A percentile compares a stretch with the other conserved stretches of the same genome.
Conservation (phyloP, 2,329 filamentous ascomycete genomes). For the Aureobasidium sp. region DNA sequence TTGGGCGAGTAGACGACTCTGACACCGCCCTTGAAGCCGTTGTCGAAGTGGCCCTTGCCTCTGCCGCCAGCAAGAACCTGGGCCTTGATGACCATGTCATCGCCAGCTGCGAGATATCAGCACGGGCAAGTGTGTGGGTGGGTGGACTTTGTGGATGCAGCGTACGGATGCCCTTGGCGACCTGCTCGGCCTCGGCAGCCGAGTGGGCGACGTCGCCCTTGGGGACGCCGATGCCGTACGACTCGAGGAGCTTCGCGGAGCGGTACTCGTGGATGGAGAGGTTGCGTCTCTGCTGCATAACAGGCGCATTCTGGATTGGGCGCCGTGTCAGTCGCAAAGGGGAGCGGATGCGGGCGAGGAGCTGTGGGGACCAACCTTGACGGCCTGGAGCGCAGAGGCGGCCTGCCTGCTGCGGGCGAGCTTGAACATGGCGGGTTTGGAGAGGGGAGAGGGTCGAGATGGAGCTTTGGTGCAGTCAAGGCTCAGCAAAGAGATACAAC, state of each 20-base stretch:
- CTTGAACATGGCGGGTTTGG: slow-evolving; percentile 63
- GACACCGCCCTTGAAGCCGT: slow-evolving; percentile 97
- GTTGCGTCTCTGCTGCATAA: slow-evolving; percentile 31
- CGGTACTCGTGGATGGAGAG: slow-evolving; percentile 98
- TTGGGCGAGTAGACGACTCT: slow-evolving; percentile 98
- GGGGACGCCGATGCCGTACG: slow-evolving; percentile 90
- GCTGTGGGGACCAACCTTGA: slow-evolving; percentile 51
- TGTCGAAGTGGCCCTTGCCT: slow-evolving; percentile 96
- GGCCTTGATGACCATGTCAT: slow-evolving; percentile 99
- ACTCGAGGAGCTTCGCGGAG: slow-evolving; percentile 80
- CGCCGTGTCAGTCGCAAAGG: slow-evolving; percentile 17
- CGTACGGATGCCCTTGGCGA: slow-evolving; percentile 80
- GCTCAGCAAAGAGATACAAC: slow-evolving; percentile 4
- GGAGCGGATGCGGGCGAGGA: slow-evolving; percentile 20
- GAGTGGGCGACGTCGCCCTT: slow-evolving; percentile 78
- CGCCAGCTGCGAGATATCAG: slow-evolving; percentile 47
- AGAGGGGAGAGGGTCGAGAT: background rate
- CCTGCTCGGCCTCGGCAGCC: slow-evolving; percentile 77
- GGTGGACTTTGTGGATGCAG: slow-evolving; percentile 9
- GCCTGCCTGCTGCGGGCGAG: slow-evolving; percentile 73
- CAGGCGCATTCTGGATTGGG: slow-evolving; percentile 43
- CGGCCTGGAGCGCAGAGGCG: slow-evolving; percentile 68
- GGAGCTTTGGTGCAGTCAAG: background rate
- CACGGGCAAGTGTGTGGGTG: background rate
- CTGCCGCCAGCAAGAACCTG: slow-evolving; percentile 96